Base-by-base conservation (phyloP, 805 yeast species). In the Cyberlindnera amylophila region DNA sequence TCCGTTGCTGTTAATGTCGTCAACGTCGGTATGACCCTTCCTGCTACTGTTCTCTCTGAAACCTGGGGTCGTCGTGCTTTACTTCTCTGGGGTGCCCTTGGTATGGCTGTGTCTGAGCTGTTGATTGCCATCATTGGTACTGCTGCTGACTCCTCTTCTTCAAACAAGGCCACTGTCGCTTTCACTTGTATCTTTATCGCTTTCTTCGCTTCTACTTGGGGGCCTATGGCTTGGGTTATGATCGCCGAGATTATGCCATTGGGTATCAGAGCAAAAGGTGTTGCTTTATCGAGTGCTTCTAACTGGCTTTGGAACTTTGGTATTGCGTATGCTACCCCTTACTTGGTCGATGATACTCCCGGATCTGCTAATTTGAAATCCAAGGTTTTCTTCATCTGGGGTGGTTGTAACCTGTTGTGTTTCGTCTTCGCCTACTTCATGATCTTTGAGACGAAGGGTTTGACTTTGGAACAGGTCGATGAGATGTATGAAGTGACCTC, bases 181-280 rank as follows among this genome's bases (percentile, higher is more conserved):
- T 72, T 74, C 52, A 61, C 70, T 6, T 76, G 78, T 60, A 50
- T 74, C 47, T 86, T 82, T 59, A 81, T 86, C 51, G 79, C 81
- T 42, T 80, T 81, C 59, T 83, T 84, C 67, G 93, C 91, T 8
- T 72, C 85, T 5, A 75, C 90, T 18, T 86, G 93, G 91, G 91
- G 91, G 61, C 88, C 93, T 27, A 78, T 76, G 47, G 79, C 77
- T 31, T 85, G 90, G 89, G 85, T 77, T 39, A 63, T 76, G 42
- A 62, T 66, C 53, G 78, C 79, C 54, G 82, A 77, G 55, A 64
- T 75, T 37, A 84, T 74, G 72, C 86, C 90, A 48, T 75, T 84
- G 40, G 77, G 82, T 60, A 77, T 81, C 46, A 77, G 93, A 60
- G 84, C 86, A 41, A 80, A 80, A 59, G 86, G 86, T 42, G 77